Conservation (phyloP, 2,329 filamentous ascomycete genomes). For the Verticillium albo-atrum region DNA sequence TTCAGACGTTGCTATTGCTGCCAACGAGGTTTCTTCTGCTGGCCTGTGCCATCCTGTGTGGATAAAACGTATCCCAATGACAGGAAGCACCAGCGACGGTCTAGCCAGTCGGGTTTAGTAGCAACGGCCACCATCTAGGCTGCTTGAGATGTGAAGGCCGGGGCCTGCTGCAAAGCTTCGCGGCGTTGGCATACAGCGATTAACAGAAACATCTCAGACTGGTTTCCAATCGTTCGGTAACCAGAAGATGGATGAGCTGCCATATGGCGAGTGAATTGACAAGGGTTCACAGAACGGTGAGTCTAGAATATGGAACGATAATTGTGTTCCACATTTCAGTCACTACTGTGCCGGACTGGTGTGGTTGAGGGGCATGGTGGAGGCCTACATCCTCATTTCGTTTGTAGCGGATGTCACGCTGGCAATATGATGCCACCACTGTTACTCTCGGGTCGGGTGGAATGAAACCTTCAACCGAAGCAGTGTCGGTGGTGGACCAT, state of each 20-base stretch:
- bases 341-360: background rate
- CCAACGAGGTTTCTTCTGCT: too few species aligned
- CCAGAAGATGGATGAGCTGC: background rate
- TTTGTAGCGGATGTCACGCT: background rate
- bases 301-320: background rate
- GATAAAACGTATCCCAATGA: too few species aligned
- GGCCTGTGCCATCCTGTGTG: too few species aligned
- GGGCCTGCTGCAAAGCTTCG: background rate
- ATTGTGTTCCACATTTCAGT: background rate
- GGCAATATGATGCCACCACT: background rate
- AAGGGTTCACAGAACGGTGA: background rate
- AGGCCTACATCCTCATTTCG: background rate
- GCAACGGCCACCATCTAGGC: background rate
- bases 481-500: too few species aligned
- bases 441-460: too few species aligned
- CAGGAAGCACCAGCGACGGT: too few species aligned
- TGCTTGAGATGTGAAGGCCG: background rate
- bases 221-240: background rate
- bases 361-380: background rate
- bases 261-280: background rate
- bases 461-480: too few species aligned
- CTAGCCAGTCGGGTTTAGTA: background rate
- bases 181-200: background rate
- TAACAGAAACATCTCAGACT: background rate
- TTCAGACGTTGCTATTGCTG: too few species aligned